Percentiles rank a stretch among this genome's conserved stretches.
Evolutionary conservation across 2,329 filamentous ascomycete genomes (phyloP).

Genomic region (Trichoderma breve): DNA sequence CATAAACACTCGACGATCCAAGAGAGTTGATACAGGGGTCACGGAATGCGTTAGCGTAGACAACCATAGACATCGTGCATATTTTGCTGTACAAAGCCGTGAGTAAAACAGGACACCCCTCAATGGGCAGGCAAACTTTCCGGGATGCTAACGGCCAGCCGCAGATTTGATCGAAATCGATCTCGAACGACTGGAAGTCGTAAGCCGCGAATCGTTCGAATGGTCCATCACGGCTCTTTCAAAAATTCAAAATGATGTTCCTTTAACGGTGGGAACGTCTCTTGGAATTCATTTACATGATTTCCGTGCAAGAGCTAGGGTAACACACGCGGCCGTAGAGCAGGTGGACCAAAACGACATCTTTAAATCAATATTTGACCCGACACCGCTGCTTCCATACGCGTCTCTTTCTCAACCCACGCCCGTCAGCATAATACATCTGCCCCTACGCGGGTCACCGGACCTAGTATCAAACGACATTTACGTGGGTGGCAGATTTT

Average conservation of each 20-base stretch:
- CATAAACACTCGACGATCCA: slow-evolving; percentile 49
- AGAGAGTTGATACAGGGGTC: slow-evolving; percentile 68
- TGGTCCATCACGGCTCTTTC: slow-evolving; percentile 84
- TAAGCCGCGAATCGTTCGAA: slow-evolving; percentile 70
- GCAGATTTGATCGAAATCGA: slow-evolving; percentile 75
- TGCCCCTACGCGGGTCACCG: slow-evolving; percentile 55
- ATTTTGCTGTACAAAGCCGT: slow-evolving; percentile 75
- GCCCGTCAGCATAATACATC: slow-evolving; percentile 77
- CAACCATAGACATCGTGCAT: slow-evolving; percentile 63
- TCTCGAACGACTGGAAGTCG: slow-evolving; percentile 66
- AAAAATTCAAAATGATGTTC: slow-evolving; percentile 60
- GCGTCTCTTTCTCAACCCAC: slow-evolving; percentile 76
- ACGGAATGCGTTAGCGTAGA: slow-evolving; percentile 84
- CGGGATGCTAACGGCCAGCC: background rate
- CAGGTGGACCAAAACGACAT: slow-evolving; percentile 36
- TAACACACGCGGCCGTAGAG: slow-evolving; percentile 36
- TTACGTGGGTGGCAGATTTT: slow-evolving; percentile 84
- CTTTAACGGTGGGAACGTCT: slow-evolving; percentile 81
- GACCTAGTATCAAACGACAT: slow-evolving; percentile 70
- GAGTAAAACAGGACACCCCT: slow-evolving; percentile 32
- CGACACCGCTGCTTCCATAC: slow-evolving; percentile 56
- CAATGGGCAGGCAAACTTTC: background rate
- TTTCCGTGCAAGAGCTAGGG: slow-evolving; percentile 50
- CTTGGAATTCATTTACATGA: slow-evolving; percentile 82
- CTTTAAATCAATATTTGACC: slow-evolving; percentile 47